phyloP scores from a whole-genome alignment of 306 rosid genomes.

The Cicer arietinum region DNA sequence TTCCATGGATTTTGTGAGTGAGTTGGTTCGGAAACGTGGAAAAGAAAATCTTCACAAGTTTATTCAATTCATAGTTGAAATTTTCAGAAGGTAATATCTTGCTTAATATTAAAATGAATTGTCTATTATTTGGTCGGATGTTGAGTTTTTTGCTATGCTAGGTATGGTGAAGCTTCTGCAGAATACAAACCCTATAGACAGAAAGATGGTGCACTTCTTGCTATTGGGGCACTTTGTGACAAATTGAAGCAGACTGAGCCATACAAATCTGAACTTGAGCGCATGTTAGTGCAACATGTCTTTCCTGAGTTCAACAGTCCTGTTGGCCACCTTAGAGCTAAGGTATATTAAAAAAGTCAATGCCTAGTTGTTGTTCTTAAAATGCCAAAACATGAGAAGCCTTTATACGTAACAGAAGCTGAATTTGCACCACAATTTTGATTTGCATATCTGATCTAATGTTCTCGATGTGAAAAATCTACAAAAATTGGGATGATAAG shows the following conservation, averaged over 20 bases:
- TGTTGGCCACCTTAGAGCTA: slow-evolving; percentile 96
- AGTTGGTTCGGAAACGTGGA: slow-evolving; percentile 93
- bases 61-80: slow-evolving; percentile 80
- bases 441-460: slow-evolving; percentile 1
- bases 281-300: slow-evolving; percentile 94
- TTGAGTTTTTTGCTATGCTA: slow-evolving; percentile 42
- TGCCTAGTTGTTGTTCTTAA: slow-evolving; percentile 4
- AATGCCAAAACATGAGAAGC: background rate
- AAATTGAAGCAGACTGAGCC: slow-evolving; percentile 94
- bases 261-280: slow-evolving; percentile 94
- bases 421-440: background rate
- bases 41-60: slow-evolving; percentile 93
- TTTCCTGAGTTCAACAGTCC: slow-evolving; percentile 95
- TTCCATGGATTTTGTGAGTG: slow-evolving; percentile 96
- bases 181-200: slow-evolving; percentile 87
- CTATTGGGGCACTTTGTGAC: slow-evolving; percentile 97
- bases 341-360: slow-evolving; percentile 40
- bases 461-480: background rate
- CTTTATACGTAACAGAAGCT: background rate
- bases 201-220: slow-evolving; percentile 98
- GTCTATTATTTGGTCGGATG: slow-evolving; percentile 31
- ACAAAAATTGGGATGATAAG: background rate
- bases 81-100: slow-evolving; percentile 72
- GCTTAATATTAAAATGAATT: background rate
- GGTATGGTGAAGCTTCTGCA: slow-evolving; percentile 80